Percentiles rank a stretch among this genome's conserved stretches.
These are phyloP conservation scores for Brassica incana DNA, from an alignment of 345 rosid species.

Conservation along the genomic window DNA sequence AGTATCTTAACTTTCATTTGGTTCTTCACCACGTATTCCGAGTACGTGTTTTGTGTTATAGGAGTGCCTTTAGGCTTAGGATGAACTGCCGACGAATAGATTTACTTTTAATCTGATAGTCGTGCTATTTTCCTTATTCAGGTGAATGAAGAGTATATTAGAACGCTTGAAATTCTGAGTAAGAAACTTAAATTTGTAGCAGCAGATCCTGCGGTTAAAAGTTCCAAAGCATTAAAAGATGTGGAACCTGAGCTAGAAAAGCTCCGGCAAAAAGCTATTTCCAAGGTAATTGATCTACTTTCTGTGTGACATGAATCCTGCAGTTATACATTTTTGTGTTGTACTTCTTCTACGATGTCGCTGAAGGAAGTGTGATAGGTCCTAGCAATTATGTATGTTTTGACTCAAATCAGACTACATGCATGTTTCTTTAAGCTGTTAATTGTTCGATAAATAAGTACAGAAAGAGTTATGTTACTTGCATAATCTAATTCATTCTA, in stretches of 20 bases:
- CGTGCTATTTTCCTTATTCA: constrained; percentile 43
- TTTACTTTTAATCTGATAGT: constrained; percentile 8
- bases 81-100: not conserved
- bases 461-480: constrained; percentile 4
- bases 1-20: not conserved
- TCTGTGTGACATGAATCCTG: constrained; percentile 1
- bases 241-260: constrained; percentile 98
- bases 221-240: constrained; percentile 90
- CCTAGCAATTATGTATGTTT: not conserved
- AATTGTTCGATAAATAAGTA: constrained; percentile 1
- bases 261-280: constrained; percentile 91
- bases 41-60: constrained; percentile 3
- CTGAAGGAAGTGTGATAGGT: constrained; percentile 12
- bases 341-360: constrained; percentile 13
- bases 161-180: constrained; percentile 86
- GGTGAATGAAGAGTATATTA: constrained; percentile 93
- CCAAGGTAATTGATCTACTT: constrained; percentile 60
- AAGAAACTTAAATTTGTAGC: constrained; percentile 87
- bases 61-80: constrained; percentile 11
- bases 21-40: not conserved
- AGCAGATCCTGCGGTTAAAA: constrained; percentile 71
- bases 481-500: not conserved
- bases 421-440: not conserved
- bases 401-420: constrained; percentile 4
- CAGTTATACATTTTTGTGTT: not conserved